A percentile compares a stretch with the other conserved stretches of the same genome.
phyloP scores from a whole-genome alignment of 345 rosid species.

The Corymbia maculata region DNA sequence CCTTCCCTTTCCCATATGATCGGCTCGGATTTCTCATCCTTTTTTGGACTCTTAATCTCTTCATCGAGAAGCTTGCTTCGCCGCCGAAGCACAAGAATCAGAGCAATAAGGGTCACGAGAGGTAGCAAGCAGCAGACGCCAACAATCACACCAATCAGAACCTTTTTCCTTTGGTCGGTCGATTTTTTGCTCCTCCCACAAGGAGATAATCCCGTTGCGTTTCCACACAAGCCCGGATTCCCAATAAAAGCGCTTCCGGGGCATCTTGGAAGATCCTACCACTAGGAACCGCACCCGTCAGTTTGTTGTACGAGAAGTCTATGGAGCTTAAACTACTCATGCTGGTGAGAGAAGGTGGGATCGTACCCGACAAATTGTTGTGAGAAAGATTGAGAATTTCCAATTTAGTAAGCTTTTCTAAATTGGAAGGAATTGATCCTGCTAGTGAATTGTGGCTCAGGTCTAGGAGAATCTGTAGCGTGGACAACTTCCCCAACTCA shows the following conservation, averaged over 20 bases:
- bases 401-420: slow-evolving; percentile 24
- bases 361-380: slow-evolving; percentile 42
- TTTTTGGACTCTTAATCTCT: slow-evolving; percentile 4
- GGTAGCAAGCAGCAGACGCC: slow-evolving; percentile 14
- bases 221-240: slow-evolving; percentile 51
- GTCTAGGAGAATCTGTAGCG: slow-evolving; percentile 30
- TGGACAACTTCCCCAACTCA: slow-evolving; percentile 25
- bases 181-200: slow-evolving; percentile 8
- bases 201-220: slow-evolving; percentile 21
- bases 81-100: neutral
- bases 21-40: slow-evolving; percentile 2
- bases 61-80: slow-evolving; percentile 7
- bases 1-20: slow-evolving; percentile 48
- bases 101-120: neutral
- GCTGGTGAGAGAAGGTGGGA: slow-evolving; percentile 26
- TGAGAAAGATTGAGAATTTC: slow-evolving; percentile 50
- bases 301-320: slow-evolving; percentile 50
- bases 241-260: slow-evolving; percentile 21
- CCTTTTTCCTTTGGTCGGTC: slow-evolving; percentile 6
- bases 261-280: slow-evolving; percentile 28
- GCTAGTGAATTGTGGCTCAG: slow-evolving; percentile 61
- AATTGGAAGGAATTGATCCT: slow-evolving; percentile 33
- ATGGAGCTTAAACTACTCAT: slow-evolving; percentile 29
- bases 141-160: slow-evolving; percentile 23
- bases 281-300: slow-evolving; percentile 40